Percentiles rank a stretch among this genome's conserved stretches.
Evolutionary conservation across 495 filamentous ascomycete species (phyloP).

Genomic region (Haplographium delicatum): DNA sequence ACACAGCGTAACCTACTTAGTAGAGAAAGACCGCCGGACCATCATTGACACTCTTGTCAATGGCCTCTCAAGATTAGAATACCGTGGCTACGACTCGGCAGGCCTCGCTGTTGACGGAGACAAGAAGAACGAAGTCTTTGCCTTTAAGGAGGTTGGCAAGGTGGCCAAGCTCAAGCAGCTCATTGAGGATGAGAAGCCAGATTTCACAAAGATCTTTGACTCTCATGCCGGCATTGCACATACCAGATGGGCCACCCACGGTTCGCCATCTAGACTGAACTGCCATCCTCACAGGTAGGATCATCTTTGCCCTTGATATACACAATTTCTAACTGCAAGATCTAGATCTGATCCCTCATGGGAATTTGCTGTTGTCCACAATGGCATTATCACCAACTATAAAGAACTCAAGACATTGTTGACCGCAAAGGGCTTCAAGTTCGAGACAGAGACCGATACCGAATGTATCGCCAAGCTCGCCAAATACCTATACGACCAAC

Average conservation of each 20-base stretch:
- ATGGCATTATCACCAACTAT: slow-evolving; percentile 99
- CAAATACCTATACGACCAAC: slow-evolving; percentile 96
- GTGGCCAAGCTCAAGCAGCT: slow-evolving; percentile 92
- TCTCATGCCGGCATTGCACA: slow-evolving; percentile 97
- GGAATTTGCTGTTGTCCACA: slow-evolving; percentile 97
- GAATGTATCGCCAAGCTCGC: slow-evolving; percentile 98
- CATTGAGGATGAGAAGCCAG: slow-evolving; percentile 68
- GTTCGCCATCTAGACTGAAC: slow-evolving; percentile 85
- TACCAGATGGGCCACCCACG: slow-evolving; percentile 98
- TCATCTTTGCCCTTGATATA: neutral
- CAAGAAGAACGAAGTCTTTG: slow-evolving; percentile 96
- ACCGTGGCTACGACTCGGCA: slow-evolving; percentile 96
- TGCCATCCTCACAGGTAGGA: slow-evolving; percentile 95
- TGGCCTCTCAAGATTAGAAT: slow-evolving; percentile 67
- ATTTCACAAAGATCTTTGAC: slow-evolving; percentile 88
- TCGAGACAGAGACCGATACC: slow-evolving; percentile 98
- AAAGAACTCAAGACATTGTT: slow-evolving; percentile 95
- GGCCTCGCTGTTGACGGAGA: slow-evolving; percentile 94
- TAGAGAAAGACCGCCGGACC: slow-evolving; percentile 93
- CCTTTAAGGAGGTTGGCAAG: slow-evolving; percentile 99
- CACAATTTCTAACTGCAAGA: neutral
- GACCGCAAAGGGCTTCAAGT: slow-evolving; percentile 90
- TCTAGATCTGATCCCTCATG: slow-evolving; percentile 69
- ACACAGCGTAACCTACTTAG: slow-evolving; percentile 56
- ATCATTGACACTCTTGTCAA: slow-evolving; percentile 95